Evolutionary conservation across 1,284 basidiomycete species (phyloP), one percentile per base, ranked within the genome.

Genomic region (Naganishia cerealis): DNA sequence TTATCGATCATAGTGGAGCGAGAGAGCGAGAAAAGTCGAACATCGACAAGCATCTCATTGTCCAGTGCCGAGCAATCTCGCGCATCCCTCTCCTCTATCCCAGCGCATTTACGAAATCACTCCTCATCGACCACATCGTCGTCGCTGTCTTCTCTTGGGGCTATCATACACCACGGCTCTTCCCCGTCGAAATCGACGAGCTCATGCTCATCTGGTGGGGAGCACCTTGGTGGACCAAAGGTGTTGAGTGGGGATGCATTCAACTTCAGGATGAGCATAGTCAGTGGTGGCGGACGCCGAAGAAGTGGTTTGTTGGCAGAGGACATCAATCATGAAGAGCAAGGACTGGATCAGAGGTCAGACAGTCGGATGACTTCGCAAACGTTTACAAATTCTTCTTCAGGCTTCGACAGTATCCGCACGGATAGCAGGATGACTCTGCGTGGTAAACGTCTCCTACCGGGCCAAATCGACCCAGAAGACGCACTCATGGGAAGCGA

Each of bases 221-320:
- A 71, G 1, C 70, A 71, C 54, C 46, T 71, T n/a, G 70, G 67
- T n/a, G 70, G 70, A 53, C 70, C 70, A n/a, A 57, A 54, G 16
- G 70, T 65, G 4, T 38, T 71, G n/a, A 63, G 67, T 15, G 54
- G 67, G 13, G 70, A 71, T 43, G 48, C 66, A 16, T 71, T 68
- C 67, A 71, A 71, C 63, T 71, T 71, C 48, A 63, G 67, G 21
- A 71, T 71, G 70, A 71, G 67, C 54, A 42, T 67, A 9, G 54
- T 46, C 46, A 53, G 66, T 52, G 36, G 61, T 9, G 50, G 61
- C 1, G 50, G 50, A 29, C 26, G 38, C n/a, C 3, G 56, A 3
- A 59, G 29, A 13, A 39, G 38, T 57, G 55, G 55, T 39, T 21
- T 50, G 21, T 24, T 50, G 46, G 21, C 54, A 53, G 9, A 46